Evolutionary conservation across 352 stramenopile genomes (phyloP).

Genomic region (Phytophthora pini): DNA sequence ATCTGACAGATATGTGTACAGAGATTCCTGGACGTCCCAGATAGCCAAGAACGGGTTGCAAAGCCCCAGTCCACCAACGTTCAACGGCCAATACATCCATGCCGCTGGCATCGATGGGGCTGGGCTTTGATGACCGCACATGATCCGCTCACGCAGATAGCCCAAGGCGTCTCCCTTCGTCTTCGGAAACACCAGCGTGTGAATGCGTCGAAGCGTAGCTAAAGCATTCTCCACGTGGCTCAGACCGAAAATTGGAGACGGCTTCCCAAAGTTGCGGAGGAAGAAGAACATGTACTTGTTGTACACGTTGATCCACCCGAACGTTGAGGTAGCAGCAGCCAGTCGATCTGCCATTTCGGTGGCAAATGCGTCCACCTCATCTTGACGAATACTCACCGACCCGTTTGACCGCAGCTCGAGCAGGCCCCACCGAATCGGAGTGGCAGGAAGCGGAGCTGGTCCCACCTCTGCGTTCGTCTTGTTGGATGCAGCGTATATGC

Average conservation of each 20-base stretch:
- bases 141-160: constrained; percentile 34
- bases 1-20: constrained; percentile 34
- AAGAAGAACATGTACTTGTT: constrained; percentile 73
- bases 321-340: constrained; percentile 31
- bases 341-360: constrained; percentile 50
- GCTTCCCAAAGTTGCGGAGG: constrained; percentile 52
- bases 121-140: constrained; percentile 11
- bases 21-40: constrained; percentile 34
- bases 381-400: constrained; percentile 39
- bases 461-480: constrained; percentile 18
- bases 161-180: constrained; percentile 46
- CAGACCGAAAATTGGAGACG: constrained; percentile 41
- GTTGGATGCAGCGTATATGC: constrained; percentile 18
- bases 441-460: constrained; percentile 33
- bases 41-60: constrained; percentile 53
- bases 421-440: constrained; percentile 51
- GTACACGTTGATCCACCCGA: constrained; percentile 59
- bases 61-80: constrained; percentile 48
- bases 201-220: constrained; percentile 43
- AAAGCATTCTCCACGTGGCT: constrained; percentile 31
- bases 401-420: constrained; percentile 51
- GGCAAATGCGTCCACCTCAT: constrained; percentile 45
- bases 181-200: constrained; percentile 40
- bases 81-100: constrained; percentile 50
- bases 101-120: constrained; percentile 32